phyloP scores from a whole-genome alignment of 2,329 filamentous ascomycete genomes.

The Ploettnerulaceae sp. region DNA sequence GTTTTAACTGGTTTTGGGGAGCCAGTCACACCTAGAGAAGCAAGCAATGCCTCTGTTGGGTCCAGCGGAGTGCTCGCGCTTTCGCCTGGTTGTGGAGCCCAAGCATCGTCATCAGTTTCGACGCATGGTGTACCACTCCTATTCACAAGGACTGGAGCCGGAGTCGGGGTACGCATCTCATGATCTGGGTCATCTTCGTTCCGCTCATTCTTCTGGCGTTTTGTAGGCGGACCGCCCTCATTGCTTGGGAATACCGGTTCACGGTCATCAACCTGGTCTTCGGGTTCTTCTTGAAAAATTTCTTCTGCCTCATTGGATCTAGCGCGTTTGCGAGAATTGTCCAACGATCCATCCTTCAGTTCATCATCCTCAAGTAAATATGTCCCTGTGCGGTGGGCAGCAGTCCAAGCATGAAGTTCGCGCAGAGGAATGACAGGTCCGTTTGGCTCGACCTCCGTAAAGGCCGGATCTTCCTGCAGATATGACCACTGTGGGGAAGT shows the following conservation, averaged over 20 bases:
- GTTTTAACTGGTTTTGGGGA: slow-evolving; percentile 32
- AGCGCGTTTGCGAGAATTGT: slow-evolving; percentile 25
- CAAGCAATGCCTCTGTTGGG: slow-evolving; percentile 33
- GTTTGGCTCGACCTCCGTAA: slow-evolving; percentile 29
- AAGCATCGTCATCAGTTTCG: slow-evolving; percentile 28
- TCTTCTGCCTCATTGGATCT: slow-evolving; percentile 18
- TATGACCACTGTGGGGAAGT: slow-evolving; percentile 39
- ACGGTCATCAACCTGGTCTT: slow-evolving; percentile 9
- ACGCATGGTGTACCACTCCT: slow-evolving; percentile 26
- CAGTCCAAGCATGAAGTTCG: slow-evolving; percentile 25
- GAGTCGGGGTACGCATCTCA: slow-evolving; percentile 8
- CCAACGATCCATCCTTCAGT: slow-evolving; percentile 1
- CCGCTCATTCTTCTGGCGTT: slow-evolving; percentile 26
- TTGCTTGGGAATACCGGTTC: slow-evolving; percentile 4
- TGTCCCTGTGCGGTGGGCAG: slow-evolving; percentile 17
- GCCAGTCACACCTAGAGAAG: slow-evolving; percentile 36
- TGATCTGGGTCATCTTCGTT: slow-evolving; percentile 3
- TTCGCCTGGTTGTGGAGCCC: slow-evolving; percentile 33
- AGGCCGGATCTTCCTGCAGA: slow-evolving; percentile 42
- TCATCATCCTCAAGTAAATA: not conserved
- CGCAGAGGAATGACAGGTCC: slow-evolving; percentile 27
- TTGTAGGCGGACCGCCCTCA: slow-evolving; percentile 17
- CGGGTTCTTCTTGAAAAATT: too few species aligned
- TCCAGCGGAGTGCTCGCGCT: slow-evolving; percentile 21
- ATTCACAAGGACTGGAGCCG: slow-evolving; percentile 15